Evolutionary conservation across 306 rosid species (phyloP).

Genomic region (Psophocarpus tetragonolobus): DNA sequence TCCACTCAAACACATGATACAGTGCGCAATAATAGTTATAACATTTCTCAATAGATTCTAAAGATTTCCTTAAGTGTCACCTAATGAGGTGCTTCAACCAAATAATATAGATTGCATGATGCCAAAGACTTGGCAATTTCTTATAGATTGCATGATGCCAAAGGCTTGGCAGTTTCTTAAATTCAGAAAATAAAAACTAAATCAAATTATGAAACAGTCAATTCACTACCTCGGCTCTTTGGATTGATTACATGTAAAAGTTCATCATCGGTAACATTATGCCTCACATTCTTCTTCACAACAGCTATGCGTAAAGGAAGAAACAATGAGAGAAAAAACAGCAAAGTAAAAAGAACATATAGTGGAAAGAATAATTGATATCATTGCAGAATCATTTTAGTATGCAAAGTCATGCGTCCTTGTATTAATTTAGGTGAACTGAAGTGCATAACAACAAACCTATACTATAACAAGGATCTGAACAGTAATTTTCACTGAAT

Average conservation of each 20-base stretch:
- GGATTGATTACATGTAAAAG: slow-evolving; percentile 86
- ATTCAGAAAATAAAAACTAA: not conserved
- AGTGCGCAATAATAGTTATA: no score
- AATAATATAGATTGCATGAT: slow-evolving; percentile 4
- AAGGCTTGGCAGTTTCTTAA: not conserved
- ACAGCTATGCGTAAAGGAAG: slow-evolving; percentile 48
- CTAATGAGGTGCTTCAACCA: slow-evolving; percentile 4
- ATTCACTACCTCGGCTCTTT: slow-evolving; percentile 72
- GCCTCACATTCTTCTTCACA: slow-evolving; percentile 86
- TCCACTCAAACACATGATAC: no score
- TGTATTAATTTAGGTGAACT: not conserved
- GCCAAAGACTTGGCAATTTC: no score
- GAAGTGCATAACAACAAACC: slow-evolving; percentile 16
- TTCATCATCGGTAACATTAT: slow-evolving; percentile 79
- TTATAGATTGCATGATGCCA: not conserved
- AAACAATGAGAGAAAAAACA: not conserved
- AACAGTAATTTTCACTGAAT: no score
- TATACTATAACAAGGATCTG: no score
- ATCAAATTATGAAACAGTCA: not conserved
- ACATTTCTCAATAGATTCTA: no score
- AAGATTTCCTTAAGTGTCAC: no score
- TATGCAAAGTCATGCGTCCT: not conserved
- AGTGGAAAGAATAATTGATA: not conserved
- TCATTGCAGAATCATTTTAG: not conserved
- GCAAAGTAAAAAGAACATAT: not conserved